Conservation (phyloP, 352 stramenopile genomes). For the Phytophthora multivora region DNA sequence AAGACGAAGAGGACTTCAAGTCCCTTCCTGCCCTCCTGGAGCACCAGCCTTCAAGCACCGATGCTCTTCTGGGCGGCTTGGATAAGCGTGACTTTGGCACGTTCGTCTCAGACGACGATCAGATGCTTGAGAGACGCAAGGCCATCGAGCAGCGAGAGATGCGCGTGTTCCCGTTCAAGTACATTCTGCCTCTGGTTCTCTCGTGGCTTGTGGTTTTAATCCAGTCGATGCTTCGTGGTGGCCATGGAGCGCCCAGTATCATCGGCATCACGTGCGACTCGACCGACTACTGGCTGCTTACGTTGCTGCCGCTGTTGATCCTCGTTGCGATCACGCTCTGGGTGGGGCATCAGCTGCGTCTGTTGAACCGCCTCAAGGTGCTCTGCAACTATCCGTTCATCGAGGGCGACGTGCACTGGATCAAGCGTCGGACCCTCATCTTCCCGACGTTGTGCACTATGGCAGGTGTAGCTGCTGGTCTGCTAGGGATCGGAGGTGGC, state of each 20-base stretch:
- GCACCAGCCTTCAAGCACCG: slow-evolving; percentile 30
- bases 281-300: slow-evolving; percentile 92
- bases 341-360: slow-evolving; percentile 61
- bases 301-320: slow-evolving; percentile 78
- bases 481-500: slow-evolving; percentile 96
- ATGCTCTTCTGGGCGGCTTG: slow-evolving; percentile 21
- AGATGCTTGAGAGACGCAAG: slow-evolving; percentile 39
- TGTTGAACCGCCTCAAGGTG: slow-evolving; percentile 78
- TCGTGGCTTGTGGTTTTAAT: slow-evolving; percentile 78
- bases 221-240: slow-evolving; percentile 75
- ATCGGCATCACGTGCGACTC: slow-evolving; percentile 95
- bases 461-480: slow-evolving; percentile 93
- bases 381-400: slow-evolving; percentile 78
- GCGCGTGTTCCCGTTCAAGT: slow-evolving; percentile 55
- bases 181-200: slow-evolving; percentile 58
- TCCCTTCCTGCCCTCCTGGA: slow-evolving; percentile 53
- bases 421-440: slow-evolving; percentile 80
- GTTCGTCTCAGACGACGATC: slow-evolving; percentile 51
- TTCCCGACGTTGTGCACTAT: slow-evolving; percentile 94
- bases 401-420: slow-evolving; percentile 96
- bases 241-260: slow-evolving; percentile 67
- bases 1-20: slow-evolving; percentile 73
- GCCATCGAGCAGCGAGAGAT: slow-evolving; percentile 56
- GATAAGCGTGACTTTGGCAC: slow-evolving; percentile 48
- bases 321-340: slow-evolving; percentile 67